Evolutionary conservation across 73 alveolate genomes (phyloP).

Genomic region (Loxodes magnus): DNA sequence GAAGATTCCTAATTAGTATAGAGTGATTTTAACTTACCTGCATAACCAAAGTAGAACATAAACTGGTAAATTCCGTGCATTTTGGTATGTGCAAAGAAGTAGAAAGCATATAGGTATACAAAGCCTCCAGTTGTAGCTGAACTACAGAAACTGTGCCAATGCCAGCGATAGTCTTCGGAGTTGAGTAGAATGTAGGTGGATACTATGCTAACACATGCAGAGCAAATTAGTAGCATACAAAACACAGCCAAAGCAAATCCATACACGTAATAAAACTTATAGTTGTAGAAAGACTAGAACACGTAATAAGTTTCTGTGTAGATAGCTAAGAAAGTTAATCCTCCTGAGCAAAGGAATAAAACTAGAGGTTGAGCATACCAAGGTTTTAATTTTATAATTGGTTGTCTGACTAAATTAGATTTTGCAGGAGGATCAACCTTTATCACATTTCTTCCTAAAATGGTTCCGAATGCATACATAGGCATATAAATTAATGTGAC

Average conservation of each 20-base stretch:
- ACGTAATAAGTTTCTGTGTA: slow-evolving; percentile 5
- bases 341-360: slow-evolving; percentile 2
- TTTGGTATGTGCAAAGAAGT: slow-evolving; percentile 1
- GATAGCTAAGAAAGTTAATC: background rate
- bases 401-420: background rate
- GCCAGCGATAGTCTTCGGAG: slow-evolving; percentile 16
- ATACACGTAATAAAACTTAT: slow-evolving; percentile 11
- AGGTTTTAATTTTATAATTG: slow-evolving; percentile 6
- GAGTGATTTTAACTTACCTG: no score
- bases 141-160: slow-evolving; percentile 3
- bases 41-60: slow-evolving; percentile 7
- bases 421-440: background rate
- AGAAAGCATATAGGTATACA: slow-evolving; percentile 4
- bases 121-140: slow-evolving; percentile 1
- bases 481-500: slow-evolving; percentile 6
- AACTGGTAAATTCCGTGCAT: slow-evolving; percentile 11
- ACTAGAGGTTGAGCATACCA: background rate
- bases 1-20: no score
- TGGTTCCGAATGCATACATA: background rate
- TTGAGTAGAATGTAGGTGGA: slow-evolving; percentile 1
- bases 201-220: slow-evolving; percentile 7
- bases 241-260: slow-evolving; percentile 4
- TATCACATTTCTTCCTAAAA: background rate
- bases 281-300: slow-evolving; percentile 9
- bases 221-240: background rate